Conservation (phyloP, 495 filamentous ascomycete species). For the Recurvomyces mirabilis region DNA sequence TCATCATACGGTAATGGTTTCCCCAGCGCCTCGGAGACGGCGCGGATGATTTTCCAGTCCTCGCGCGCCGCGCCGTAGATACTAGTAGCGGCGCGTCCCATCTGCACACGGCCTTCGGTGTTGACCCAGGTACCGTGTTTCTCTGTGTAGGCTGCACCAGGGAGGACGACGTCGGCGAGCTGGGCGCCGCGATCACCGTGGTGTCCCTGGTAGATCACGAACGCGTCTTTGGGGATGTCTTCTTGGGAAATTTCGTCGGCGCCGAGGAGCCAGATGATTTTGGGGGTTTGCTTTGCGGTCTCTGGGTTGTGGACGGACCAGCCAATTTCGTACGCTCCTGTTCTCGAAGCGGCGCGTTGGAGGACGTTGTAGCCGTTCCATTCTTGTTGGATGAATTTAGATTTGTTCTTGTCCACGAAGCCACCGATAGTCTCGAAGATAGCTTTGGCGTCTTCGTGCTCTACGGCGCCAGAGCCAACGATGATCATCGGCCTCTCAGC, state of each 20-base stretch:
- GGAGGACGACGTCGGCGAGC: conserved; percentile 85
- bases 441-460: conserved; percentile 80
- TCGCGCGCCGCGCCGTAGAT: conserved; percentile 80
- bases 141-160: conserved; percentile 91
- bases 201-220: conserved; percentile 95
- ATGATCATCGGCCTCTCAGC: conserved; percentile 93
- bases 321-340: conserved; percentile 88
- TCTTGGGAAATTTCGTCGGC: conserved; percentile 74
- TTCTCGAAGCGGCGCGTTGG: conserved; percentile 81
- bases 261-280: conserved; percentile 93
- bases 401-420: conserved; percentile 85
- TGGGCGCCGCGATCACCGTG: conserved; percentile 90
- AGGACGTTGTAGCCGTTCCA: conserved; percentile 98
- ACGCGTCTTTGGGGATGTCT: conserved; percentile 86
- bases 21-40: conserved; percentile 81
- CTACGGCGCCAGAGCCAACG: conserved; percentile 76
- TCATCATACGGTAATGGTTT: conserved; percentile 84
- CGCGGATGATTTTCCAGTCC: conserved; percentile 98
- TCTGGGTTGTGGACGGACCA: conserved; percentile 71
- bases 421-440: conserved; percentile 80
- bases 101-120: conserved; percentile 90
- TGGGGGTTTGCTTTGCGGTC: conserved; percentile 71
- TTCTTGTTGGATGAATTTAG: conserved; percentile 75
- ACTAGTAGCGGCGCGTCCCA: conserved; percentile 76
- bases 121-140: conserved; percentile 96